Evolutionary conservation across 2,329 filamentous ascomycete genomes (phyloP).

Genomic region (Cercospora janseana): DNA sequence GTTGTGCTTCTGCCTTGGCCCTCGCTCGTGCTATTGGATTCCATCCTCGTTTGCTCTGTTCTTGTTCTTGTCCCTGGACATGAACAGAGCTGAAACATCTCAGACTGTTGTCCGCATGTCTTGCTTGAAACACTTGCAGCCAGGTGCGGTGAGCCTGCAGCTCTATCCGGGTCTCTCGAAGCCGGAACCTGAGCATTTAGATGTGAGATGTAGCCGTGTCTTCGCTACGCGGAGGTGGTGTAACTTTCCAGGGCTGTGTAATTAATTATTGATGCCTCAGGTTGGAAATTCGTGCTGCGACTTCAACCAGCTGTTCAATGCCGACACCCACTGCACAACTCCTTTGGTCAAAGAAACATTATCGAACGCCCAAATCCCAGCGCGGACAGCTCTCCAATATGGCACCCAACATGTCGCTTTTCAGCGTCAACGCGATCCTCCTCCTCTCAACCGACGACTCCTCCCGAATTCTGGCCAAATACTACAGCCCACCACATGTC

Average conservation of each 20-base stretch:
- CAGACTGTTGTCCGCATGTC: neutral
- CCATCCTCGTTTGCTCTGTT: neutral
- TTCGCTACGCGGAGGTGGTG: neutral
- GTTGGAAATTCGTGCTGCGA: too few relatives aligned
- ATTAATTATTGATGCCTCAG: too few relatives aligned
- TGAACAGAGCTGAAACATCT: neutral
- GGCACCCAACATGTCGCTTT: slow-evolving; percentile 55
- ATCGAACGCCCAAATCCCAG: neutral
- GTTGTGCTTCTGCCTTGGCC: slow-evolving; percentile 1
- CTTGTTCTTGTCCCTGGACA: slow-evolving; percentile 1
- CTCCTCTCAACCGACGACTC: slow-evolving; percentile 73
- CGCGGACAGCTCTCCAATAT: slow-evolving; percentile 37
- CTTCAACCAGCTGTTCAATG: slow-evolving; percentile 19
- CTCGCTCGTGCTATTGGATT: slow-evolving; percentile 6
- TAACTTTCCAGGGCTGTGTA: slow-evolving; percentile 1
- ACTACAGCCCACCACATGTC: slow-evolving; percentile 71
- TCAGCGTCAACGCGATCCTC: slow-evolving; percentile 54
- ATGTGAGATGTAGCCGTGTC: neutral
- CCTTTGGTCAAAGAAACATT: neutral
- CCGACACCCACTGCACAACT: neutral
- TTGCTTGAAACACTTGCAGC: slow-evolving; percentile 24
- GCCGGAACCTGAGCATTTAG: slow-evolving; percentile 21
- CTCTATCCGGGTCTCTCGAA: slow-evolving; percentile 26
- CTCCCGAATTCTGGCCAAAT: slow-evolving; percentile 89
- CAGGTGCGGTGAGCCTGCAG: slow-evolving; percentile 29